Percentiles rank a stretch among this genome's conserved stretches.
phyloP scores from a whole-genome alignment of 352 stramenopile genomes.

The Elongisporangium prolatum region DNA sequence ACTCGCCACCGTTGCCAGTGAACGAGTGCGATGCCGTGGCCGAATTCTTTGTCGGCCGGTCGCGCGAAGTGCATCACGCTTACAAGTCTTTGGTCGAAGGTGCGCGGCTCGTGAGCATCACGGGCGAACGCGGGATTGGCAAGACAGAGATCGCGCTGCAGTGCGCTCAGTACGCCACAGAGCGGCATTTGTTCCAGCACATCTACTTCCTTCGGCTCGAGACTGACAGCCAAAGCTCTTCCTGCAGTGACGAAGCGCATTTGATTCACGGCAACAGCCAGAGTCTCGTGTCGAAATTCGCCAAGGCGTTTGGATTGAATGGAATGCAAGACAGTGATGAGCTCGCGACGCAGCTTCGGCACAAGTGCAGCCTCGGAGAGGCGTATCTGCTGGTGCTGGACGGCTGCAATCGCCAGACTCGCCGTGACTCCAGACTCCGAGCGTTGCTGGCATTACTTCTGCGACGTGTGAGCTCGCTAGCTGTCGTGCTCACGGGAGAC shows the following conservation, averaged over 20 bases:
- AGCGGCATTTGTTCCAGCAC: conserved; percentile 61
- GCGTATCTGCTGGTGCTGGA: conserved; percentile 73
- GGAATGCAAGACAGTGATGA: conserved; percentile 23
- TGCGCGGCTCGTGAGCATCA: conserved; percentile 68
- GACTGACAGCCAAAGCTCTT: conserved; percentile 5
- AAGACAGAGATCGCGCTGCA: conserved; percentile 81
- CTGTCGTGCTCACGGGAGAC: conserved; percentile 63
- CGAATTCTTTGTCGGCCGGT: conserved; percentile 70
- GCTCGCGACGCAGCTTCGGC: conserved; percentile 48
- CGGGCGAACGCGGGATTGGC: conserved; percentile 62
- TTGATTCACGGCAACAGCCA: conserved; percentile 1
- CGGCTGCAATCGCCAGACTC: conserved; percentile 55
- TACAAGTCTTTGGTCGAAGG: conserved; percentile 78
- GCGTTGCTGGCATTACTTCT: conserved; percentile 42
- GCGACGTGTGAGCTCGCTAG: conserved; percentile 57
- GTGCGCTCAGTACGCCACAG: conserved; percentile 70
- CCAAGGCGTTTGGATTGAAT: conserved; percentile 38
- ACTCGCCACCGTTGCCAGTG: conserved; percentile 40
- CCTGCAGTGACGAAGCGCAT: conserved; percentile 3
- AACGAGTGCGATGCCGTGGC: conserved; percentile 78
- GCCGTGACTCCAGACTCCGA: conserved; percentile 40
- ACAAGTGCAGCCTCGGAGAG: conserved; percentile 31
- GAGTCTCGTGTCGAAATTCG: conserved; percentile 20
- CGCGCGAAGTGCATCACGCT: conserved; percentile 74
- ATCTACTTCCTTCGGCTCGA: conserved; percentile 72